phyloP scores from a whole-genome alignment of 2,329 filamentous ascomycete species.

The Gyromitra esculenta region DNA sequence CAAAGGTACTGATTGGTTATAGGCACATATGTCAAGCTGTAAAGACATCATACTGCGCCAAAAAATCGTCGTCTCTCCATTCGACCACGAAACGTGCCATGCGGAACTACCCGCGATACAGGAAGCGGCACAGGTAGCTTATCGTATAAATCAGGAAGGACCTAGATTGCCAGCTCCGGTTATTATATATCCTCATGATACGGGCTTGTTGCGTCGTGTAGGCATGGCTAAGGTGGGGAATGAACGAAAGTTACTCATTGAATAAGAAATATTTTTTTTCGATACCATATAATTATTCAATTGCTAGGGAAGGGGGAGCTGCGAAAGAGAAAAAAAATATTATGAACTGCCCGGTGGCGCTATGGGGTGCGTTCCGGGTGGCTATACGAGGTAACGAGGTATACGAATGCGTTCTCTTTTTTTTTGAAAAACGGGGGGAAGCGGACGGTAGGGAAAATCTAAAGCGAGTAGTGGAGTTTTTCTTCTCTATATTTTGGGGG shows the following conservation, averaged over 20 bases:
- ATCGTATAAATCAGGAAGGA: slow-evolving; percentile 85
- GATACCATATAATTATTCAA: neutral
- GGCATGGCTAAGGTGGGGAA: slow-evolving; percentile 72
- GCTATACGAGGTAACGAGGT: slow-evolving; percentile 7
- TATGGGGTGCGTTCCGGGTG: neutral
- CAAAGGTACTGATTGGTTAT: slow-evolving; percentile 15
- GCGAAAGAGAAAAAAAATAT: neutral
- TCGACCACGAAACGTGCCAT: slow-evolving; percentile 94
- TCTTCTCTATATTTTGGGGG: slow-evolving; percentile 28
- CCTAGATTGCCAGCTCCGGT: slow-evolving; percentile 88
- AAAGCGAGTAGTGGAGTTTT: neutral
- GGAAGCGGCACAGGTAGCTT: slow-evolving; percentile 91
- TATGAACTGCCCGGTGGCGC: neutral
- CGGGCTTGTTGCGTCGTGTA: slow-evolving; percentile 68
- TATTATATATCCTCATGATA: slow-evolving; percentile 81
- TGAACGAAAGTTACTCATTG: slow-evolving; percentile 71
- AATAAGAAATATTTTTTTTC: slow-evolving; percentile 63
- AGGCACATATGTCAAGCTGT: slow-evolving; percentile 79
- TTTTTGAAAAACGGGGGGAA: slow-evolving; percentile 2
- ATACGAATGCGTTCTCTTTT: neutral
- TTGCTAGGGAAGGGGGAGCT: neutral
- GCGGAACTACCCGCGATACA: slow-evolving; percentile 99
- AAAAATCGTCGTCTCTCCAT: slow-evolving; percentile 93
- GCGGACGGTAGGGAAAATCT: neutral
- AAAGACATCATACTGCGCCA: slow-evolving; percentile 89